A percentile compares a stretch with the other conserved stretches of the same genome.
These are phyloP conservation scores for Salix exigua DNA, from an alignment of 345 rosid species.

Conservation along the genomic window DNA sequence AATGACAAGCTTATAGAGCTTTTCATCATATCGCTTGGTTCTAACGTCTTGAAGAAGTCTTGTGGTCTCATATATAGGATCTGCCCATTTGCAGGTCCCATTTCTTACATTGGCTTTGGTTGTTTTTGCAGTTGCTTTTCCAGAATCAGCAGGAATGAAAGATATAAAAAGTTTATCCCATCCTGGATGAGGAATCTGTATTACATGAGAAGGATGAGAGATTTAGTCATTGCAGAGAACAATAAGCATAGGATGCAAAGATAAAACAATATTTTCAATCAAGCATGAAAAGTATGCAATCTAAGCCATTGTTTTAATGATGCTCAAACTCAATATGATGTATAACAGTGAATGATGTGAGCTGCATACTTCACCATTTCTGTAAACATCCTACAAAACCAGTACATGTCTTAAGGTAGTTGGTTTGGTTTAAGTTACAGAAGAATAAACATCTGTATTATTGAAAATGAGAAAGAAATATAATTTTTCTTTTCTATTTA, in stretches of 20 bases:
- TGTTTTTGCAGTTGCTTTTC: constrained; percentile 88
- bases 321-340: not conserved
- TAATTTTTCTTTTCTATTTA: not conserved
- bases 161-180: constrained; percentile 97
- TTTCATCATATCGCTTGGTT: constrained; percentile 76
- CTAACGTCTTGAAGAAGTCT: constrained; percentile 82
- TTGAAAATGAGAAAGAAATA: not conserved
- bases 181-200: constrained; percentile 82
- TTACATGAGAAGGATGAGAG: constrained; percentile 6
- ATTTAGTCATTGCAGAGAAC: constrained; percentile 12
- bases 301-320: not conserved
- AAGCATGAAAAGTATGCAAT: not conserved
- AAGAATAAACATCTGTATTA: not conserved
- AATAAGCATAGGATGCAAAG: not conserved
- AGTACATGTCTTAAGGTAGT: not conserved
- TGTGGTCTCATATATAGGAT: constrained; percentile 96
- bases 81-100: constrained; percentile 96
- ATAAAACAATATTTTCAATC: constrained; percentile 1
- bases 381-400: not conserved
- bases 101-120: constrained; percentile 94
- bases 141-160: constrained; percentile 85
- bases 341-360: not conserved
- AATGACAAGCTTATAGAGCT: constrained; percentile 75
- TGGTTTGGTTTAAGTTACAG: not conserved
- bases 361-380: not conserved